Conservation (phyloP, 768 basidiomycete genomes). For the Tricholoma hemisulphureum region DNA sequence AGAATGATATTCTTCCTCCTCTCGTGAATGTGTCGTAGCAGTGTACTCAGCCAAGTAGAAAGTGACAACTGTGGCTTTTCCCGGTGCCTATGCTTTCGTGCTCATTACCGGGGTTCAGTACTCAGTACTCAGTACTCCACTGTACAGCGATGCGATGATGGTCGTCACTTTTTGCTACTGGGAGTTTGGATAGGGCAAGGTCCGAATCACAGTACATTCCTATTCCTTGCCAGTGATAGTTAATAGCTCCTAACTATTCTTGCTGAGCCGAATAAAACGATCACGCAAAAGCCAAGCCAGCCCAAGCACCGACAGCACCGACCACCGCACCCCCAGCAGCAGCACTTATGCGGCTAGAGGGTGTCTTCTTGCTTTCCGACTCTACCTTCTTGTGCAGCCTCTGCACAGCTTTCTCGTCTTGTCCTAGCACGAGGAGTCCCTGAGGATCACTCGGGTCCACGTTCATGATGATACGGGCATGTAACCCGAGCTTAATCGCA, state of each 20-base stretch:
- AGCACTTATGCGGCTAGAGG: slow-evolving; percentile 30
- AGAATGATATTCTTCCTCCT: not conserved
- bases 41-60: too few species aligned
- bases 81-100: too few species aligned
- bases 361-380: slow-evolving; percentile 25
- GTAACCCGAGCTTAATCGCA: slow-evolving; percentile 44
- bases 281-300: slow-evolving; percentile 53
- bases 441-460: slow-evolving; percentile 34
- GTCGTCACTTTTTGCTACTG: too few species aligned
- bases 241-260: not conserved
- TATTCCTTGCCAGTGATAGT: not conserved
- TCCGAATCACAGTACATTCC: too few species aligned
- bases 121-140: too few species aligned
- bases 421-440: slow-evolving; percentile 53
- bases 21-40: not conserved
- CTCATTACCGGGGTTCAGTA: too few species aligned
- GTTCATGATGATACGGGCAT: slow-evolving; percentile 40
- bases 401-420: slow-evolving; percentile 47
- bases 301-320: slow-evolving; percentile 60
- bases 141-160: too few species aligned
- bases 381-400: slow-evolving; percentile 35
- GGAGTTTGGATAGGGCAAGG: too few species aligned
- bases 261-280: not conserved
- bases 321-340: slow-evolving; percentile 59
- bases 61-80: too few species aligned